Evolutionary conservation across 768 basidiomycete genomes (phyloP), one percentile per base, ranked within the genome.

Genomic region (Boletus edulis): DNA sequence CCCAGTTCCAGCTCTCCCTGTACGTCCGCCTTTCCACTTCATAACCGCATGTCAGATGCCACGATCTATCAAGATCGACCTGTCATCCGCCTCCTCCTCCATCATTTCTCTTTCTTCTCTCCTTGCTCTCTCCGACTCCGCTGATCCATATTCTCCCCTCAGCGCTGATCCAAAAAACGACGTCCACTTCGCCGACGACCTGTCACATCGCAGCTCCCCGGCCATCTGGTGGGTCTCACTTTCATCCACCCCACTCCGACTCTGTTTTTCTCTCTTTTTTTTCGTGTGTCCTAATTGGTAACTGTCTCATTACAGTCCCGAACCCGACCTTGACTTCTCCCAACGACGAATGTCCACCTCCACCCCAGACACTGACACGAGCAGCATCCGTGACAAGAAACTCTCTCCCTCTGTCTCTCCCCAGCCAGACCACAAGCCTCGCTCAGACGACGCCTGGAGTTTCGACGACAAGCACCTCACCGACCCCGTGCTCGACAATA

Each of bases 341-440:
- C 59, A 59, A 53, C 80, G 88, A 66, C 86, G 88, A 66, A 90
- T 91, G 89, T 90, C 89, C 71, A 79, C 81, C 68, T 88, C 86
- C 59, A 85, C 83, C 48, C 78, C 84, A 38, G 87, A 87, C 73
- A 76, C 72, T 3, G 87, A 90, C 72, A 37, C 66, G 2, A 80
- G 77, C 73, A 80, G 76, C 67, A 73, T 78, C 55, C 76, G 73
- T 10, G 86, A 87, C 62, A 89, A 86, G 66, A 84, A 81, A 54
- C 71, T 76, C 4, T 82, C 85, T 1, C 83, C 86, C 46, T 81
- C 81, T 3, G 55, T 55, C 18, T 72, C 64, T 42, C 84, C 78
- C 5, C 77, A 77, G 59, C 76, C 79, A 2, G 84, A 82, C 70
- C 39, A 20, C 43, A 81, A 79, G 52, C 59, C 75, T 24, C 76